These are phyloP conservation scores for Camelina sativa DNA, from an alignment of 345 rosid genomes.

Conservation along the genomic window DNA sequence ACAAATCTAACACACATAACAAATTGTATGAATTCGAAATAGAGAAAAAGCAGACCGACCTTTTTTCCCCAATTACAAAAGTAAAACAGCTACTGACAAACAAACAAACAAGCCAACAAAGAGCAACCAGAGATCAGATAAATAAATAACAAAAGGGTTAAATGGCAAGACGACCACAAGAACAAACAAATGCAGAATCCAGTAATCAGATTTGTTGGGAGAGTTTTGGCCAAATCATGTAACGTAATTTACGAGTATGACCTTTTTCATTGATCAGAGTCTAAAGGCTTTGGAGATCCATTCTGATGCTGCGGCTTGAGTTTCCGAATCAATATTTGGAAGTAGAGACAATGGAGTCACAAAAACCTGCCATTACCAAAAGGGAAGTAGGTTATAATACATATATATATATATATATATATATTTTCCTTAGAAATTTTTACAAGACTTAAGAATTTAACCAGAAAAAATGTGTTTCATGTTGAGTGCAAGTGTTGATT, in stretches of 20 bases:
- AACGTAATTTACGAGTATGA: slow-evolving; percentile 40
- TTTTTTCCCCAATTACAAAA: slow-evolving; percentile 33
- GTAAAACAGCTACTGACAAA: slow-evolving; percentile 35
- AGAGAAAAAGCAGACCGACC: neutral
- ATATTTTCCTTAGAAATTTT: too few species aligned
- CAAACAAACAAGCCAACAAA: slow-evolving; percentile 42
- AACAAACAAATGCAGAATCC: slow-evolving; percentile 35
- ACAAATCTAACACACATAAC: too few species aligned
- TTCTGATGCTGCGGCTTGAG: slow-evolving; percentile 56
- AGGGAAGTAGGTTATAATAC: neutral
- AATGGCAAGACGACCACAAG: slow-evolving; percentile 39
- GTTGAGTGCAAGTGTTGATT: too few species aligned
- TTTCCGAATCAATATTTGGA: slow-evolving; percentile 43
- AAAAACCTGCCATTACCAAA: slow-evolving; percentile 57
- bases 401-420: too few species aligned
- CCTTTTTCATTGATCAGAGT: slow-evolving; percentile 47
- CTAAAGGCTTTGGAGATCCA: slow-evolving; percentile 69
- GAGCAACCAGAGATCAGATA: slow-evolving; percentile 24
- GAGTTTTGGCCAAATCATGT: slow-evolving; percentile 23
- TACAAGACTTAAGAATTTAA: too few species aligned
- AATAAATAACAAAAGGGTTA: slow-evolving; percentile 33
- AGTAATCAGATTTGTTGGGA: slow-evolving; percentile 31
- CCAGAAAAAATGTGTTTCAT: too few species aligned
- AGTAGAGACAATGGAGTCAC: slow-evolving; percentile 66
- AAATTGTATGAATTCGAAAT: neutral